These are phyloP conservation scores for Physcomitrium patens DNA, from an alignment of 225 moss, liverwort and hornwort species.

Conservation along the genomic window DNA sequence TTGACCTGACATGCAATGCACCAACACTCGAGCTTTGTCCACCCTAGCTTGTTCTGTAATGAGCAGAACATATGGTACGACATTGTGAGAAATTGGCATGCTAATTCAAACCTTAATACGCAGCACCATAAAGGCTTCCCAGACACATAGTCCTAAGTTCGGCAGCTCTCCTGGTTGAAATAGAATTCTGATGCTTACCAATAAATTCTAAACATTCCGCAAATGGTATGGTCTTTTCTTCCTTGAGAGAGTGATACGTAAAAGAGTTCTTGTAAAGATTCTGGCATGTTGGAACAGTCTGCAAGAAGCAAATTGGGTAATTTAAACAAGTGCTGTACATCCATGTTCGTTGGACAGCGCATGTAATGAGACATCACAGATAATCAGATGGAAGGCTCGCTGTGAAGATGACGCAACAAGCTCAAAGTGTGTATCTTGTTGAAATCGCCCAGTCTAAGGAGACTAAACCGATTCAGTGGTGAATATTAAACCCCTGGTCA, in stretches of 20 bases:
- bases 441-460: background rate
- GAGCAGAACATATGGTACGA: background rate
- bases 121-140: background rate
- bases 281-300: conserved; percentile 99
- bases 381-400: too few relatives aligned
- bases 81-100: background rate
- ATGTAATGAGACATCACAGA: background rate
- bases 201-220: conserved; percentile 86
- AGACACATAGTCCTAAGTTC: background rate
- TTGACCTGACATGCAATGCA: conserved; percentile 99
- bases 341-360: background rate
- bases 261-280: conserved; percentile 99
- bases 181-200: conserved; percentile 44
- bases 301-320: conserved; percentile 29
- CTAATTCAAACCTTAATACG: background rate
- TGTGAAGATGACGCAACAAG: background rate
- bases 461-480: background rate
- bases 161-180: background rate
- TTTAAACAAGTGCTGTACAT: background rate
- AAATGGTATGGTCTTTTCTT: conserved; percentile 85
- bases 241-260: conserved; percentile 87
- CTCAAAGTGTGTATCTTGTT: background rate
- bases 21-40: conserved; percentile 85
- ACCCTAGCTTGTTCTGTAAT: conserved; percentile 86
- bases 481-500: background rate